Percentiles rank a stretch among this genome's conserved stretches.
Evolutionary conservation across 1,284 basidiomycete genomes (phyloP).

Genomic region (Ganoderma sinense): DNA sequence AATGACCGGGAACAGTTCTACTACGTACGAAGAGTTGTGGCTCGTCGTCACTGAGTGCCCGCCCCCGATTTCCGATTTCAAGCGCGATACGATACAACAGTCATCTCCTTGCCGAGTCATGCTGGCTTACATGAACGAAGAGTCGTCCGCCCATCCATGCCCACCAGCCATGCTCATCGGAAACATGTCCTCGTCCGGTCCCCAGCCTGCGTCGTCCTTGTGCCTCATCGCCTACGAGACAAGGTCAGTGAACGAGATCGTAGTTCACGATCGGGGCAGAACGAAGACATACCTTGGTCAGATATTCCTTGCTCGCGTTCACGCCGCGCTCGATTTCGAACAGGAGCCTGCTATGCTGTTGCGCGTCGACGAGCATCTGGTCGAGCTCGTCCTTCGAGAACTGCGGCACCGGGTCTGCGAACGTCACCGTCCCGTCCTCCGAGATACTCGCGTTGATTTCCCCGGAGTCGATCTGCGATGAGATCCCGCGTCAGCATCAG

Average conservation of each 20-base stretch:
- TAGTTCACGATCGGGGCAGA: neutral
- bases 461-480: slow-evolving; percentile 66
- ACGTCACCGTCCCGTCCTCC: slow-evolving; percentile 72
- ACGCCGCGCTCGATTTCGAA: slow-evolving; percentile 62
- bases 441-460: slow-evolving; percentile 75
- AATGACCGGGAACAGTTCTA: neutral
- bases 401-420: slow-evolving; percentile 65
- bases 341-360: slow-evolving; percentile 61
- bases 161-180: slow-evolving; percentile 16
- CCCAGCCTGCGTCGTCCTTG: slow-evolving; percentile 40
- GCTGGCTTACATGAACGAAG: neutral
- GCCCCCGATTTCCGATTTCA: neutral
- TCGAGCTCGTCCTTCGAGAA: slow-evolving; percentile 76
- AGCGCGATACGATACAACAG: neutral
- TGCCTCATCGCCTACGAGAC: slow-evolving; percentile 36
- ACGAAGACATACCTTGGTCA: slow-evolving; percentile 60
- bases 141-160: slow-evolving; percentile 32
- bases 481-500: neutral
- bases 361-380: slow-evolving; percentile 64
- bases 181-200: slow-evolving; percentile 39
- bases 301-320: slow-evolving; percentile 68
- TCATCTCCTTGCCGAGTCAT: neutral
- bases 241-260: neutral
- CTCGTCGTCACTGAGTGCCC: neutral
- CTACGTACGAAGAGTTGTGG: neutral